Evolutionary conservation across 768 basidiomycete genomes (phyloP).

Genomic region (Termitomyces heimii): DNA sequence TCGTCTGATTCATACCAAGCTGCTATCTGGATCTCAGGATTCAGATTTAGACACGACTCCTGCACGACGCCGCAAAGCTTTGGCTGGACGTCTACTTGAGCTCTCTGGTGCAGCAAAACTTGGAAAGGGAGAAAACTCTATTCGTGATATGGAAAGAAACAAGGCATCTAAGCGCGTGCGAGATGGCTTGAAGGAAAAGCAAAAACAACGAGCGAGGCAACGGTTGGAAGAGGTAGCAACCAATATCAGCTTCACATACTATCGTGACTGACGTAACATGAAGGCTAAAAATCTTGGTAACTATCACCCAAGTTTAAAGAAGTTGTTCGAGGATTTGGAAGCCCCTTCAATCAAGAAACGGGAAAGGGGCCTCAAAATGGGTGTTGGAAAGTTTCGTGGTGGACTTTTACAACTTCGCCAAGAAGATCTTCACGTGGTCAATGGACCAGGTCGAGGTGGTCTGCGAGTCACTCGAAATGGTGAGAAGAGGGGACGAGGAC

Average conservation of each 20-base stretch:
- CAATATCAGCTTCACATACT: conserved; percentile 9
- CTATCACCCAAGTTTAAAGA: conserved; percentile 77
- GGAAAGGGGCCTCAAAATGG: conserved; percentile 67
- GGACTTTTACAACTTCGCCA: conserved; percentile 63
- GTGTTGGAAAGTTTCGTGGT: conserved; percentile 68
- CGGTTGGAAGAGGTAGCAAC: conserved; percentile 62
- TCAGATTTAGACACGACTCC: conserved; percentile 55
- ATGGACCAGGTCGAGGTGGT: conserved; percentile 18
- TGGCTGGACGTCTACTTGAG: conserved; percentile 75
- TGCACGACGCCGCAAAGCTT: conserved; percentile 65
- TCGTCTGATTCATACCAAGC: conserved; percentile 71
- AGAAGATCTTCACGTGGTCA: conserved; percentile 46
- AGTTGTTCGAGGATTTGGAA: conserved; percentile 42
- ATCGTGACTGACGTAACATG: not conserved
- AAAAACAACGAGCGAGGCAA: conserved; percentile 46
- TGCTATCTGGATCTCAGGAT: conserved; percentile 70
- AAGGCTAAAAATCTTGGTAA: conserved; percentile 84
- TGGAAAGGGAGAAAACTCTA: conserved; percentile 64
- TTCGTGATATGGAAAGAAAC: conserved; percentile 59
- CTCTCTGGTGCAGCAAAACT: conserved; percentile 61
- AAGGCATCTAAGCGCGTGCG: conserved; percentile 69
- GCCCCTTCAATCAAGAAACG: conserved; percentile 36
- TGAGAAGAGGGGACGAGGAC: conserved; percentile 16
- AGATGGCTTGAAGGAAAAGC: conserved; percentile 61
- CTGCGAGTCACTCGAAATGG: conserved; percentile 15